Evolutionary conservation across 768 basidiomycete genomes (phyloP), one percentile per base, ranked within the genome.

Genomic region (Neoboletus subvelutipes): DNA sequence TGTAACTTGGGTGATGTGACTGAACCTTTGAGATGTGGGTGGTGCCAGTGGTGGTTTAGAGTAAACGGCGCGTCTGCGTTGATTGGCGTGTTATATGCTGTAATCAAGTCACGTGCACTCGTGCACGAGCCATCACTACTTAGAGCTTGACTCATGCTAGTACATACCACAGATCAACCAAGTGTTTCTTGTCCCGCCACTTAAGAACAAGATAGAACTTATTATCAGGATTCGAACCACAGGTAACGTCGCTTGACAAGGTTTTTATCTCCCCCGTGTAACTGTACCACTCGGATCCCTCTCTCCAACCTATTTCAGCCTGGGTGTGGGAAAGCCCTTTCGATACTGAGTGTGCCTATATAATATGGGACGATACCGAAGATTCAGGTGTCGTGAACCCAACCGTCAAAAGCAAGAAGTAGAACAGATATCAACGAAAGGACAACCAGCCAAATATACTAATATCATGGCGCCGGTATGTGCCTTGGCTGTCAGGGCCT

Each of bases 31-130:
- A 43, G 54, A 12, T 47, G 33, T 53, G 40, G 56, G 56, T 69
- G 65, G 56, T n/a, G n/a, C n/a, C n/a, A n/a, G n/a, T 70, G 64
- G 65, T 69, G 62, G 70, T 71, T 39, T 50, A 45, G 43, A 55
- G 53, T 34, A 34, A 64, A 62, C 41, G 52, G 62, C 67, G 71
- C 69, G 69, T 64, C 63, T 24, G 54, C 50, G 69, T 67, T 71
- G 67, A 66, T 71, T 58, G 60, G 65, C 63, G 59, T 70, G 60
- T 71, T 71, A 63, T 73, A 71, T 67, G 59, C 29, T 37, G 61
- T 67, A 65, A 66, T 59, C 22, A 29, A 2, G 31, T 47, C 70
- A 71, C 67, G 61, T 71, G 70, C 60, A 28, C n/a, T 36, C 12
- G 45, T 36, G 57, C 58, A 52, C 58, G 24, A 51, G 36, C 56